Base-by-base conservation (phyloP, 257 asterid species). In the Plantago ovata region DNA sequence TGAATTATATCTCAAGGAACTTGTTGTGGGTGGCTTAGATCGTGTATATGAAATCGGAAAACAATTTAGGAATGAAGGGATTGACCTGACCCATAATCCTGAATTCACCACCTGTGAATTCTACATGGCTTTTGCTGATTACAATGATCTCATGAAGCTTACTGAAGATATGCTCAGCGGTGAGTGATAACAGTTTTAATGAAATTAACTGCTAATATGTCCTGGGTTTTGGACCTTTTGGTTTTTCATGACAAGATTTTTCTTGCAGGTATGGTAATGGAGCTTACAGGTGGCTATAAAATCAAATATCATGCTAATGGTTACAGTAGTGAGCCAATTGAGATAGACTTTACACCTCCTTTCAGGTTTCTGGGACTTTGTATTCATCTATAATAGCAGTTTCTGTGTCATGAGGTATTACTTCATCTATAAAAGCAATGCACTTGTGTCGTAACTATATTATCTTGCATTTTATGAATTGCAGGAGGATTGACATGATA, bases 331-430 rank as follows among this genome's bases (percentile, higher is more conserved):
- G 98, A 88, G 13, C 94, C 96, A 13, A 76, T 88, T 67, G 95
- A 82, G 77, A 92, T 92, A n/a, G 97, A 92, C 73, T 92, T 92
- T 45, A 85, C 98, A 38, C 97, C 98, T 61, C 96, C 98, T 18
- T 92, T 92, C 84, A 88, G 98, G 98, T 92, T 19, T 43, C 43
- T 33, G 48, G 15, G 38, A 18, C 36, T 28, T 28, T 28, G 0
- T 28, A 28, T 28, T 28, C 36, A 28, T 28, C 6, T 28, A 1
- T 28, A 28, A 1, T 28, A 3, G 36, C 4, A 28, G 36, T 3
- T 28, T 28, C 36, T 28, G 36, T 28, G 36, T 28, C 36, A 28
- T n/a, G 7, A 28, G 36, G 7, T 28, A 28, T 28, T 28, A 3
- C 36, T 28, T 28, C 1, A 18, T 19, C 9, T 47, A 19, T 23